Evolutionary conservation across 2,329 filamentous ascomycete genomes (phyloP).

Genomic region (Botrytis fragariae): DNA sequence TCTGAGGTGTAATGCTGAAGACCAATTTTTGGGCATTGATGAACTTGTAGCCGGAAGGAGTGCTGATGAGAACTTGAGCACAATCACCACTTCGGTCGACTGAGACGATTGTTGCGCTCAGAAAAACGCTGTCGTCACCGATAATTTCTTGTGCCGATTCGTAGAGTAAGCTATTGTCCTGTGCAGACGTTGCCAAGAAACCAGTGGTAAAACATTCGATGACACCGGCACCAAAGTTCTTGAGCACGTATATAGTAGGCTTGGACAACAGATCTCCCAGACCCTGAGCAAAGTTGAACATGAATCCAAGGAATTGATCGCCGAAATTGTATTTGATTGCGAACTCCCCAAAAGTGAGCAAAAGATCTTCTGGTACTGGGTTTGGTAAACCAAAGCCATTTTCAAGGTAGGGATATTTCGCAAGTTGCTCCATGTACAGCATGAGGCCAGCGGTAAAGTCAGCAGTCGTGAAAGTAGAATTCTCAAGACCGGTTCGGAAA

Average conservation of each 20-base stretch:
- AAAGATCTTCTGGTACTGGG: constrained; percentile 28
- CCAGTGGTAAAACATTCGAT: constrained; percentile 23
- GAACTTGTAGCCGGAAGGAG: constrained; percentile 36
- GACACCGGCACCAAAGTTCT: constrained; percentile 39
- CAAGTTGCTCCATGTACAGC: constrained; percentile 29
- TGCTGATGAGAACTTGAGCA: constrained; percentile 37
- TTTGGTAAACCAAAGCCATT: constrained; percentile 43
- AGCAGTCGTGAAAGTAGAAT: constrained; percentile 16
- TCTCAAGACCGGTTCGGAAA: constrained; percentile 22
- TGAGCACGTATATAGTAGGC: constrained; percentile 48
- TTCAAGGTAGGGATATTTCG: constrained; percentile 39
- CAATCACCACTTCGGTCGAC: constrained; percentile 23
- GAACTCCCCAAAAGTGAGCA: constrained; percentile 30
- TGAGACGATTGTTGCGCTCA: constrained; percentile 24
- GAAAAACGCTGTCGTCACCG: constrained; percentile 21
- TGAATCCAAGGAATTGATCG: constrained; percentile 42
- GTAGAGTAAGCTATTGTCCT: constrained; percentile 28
- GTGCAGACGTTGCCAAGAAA: constrained; percentile 21
- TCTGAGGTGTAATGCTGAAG: constrained; percentile 43
- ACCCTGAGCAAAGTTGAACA: constrained; percentile 45
- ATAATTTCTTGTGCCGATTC: constrained; percentile 17
- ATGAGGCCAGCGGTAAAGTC: constrained; percentile 19
- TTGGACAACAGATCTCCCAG: constrained; percentile 45
- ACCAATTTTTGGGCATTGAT: constrained; percentile 44
- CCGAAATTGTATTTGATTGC: constrained; percentile 38